Evolutionary conservation across 148 eudicot genomes (phyloP).

Genomic region (Rhododendron ferrugineum): DNA sequence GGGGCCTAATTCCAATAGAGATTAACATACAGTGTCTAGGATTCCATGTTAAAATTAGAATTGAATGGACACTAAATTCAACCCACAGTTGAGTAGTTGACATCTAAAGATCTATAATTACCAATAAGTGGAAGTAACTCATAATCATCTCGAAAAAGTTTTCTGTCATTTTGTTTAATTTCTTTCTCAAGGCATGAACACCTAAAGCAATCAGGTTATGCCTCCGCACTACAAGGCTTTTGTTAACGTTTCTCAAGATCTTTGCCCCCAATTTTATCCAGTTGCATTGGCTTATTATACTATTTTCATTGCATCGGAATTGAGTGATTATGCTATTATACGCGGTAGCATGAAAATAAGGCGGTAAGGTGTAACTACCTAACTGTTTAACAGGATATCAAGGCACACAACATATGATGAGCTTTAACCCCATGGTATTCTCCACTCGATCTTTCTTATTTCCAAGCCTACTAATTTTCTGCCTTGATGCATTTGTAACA

Average conservation of each 20-base stretch:
- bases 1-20: no score
- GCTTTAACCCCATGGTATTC: not conserved
- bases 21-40: not conserved
- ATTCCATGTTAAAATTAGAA: not conserved
- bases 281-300: no score
- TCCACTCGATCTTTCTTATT: not conserved
- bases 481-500: not conserved
- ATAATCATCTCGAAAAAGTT: not conserved
- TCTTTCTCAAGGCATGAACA: not conserved
- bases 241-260: not conserved
- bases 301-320: not conserved
- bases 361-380: not conserved
- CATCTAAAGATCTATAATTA: not conserved
- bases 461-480: not conserved
- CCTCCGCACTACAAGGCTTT: not conserved
- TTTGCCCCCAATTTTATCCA: not conserved
- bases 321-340: not conserved
- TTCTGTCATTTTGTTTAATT: not conserved
- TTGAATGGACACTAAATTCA: not conserved
- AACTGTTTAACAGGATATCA: not conserved
- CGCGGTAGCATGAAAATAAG: not conserved
- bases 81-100: not conserved
- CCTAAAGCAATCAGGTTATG: not conserved
- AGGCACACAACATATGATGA: not conserved
- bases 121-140: not conserved